phyloP scores from a whole-genome alignment of 2,329 filamentous ascomycete genomes.

The Fusarium anthophilum region DNA sequence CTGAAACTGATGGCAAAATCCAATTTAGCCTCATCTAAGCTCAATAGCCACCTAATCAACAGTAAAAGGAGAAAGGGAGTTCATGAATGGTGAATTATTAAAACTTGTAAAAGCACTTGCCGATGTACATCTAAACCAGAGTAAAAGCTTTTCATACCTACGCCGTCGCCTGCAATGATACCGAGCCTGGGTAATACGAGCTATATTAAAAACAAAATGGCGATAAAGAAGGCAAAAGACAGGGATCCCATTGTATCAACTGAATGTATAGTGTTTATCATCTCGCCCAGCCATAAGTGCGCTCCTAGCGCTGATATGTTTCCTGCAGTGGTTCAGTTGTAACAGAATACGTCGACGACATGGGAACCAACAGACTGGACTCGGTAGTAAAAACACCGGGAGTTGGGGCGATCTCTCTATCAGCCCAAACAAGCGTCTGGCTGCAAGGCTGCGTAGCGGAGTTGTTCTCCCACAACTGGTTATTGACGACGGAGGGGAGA shows the following conservation, averaged over 20 bases:
- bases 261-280: not conserved
- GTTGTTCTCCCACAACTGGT: slow-evolving; percentile 20
- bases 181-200: not conserved
- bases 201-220: slow-evolving; percentile 11
- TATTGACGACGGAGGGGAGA: slow-evolving; percentile 20
- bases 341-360: slow-evolving; percentile 28
- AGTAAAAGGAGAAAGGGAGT: not conserved
- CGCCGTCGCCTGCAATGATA: slow-evolving; percentile 34
- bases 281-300: slow-evolving; percentile 27
- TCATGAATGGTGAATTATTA: not conserved
- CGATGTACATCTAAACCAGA: slow-evolving; percentile 1
- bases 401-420: slow-evolving; percentile 21
- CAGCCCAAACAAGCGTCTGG: slow-evolving; percentile 45
- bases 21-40: not conserved
- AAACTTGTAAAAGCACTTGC: slow-evolving; percentile 10
- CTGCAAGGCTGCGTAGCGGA: slow-evolving; percentile 15
- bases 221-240: not conserved
- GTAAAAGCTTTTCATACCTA: slow-evolving; percentile 9
- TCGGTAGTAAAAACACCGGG: slow-evolving; percentile 6
- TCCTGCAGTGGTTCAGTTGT: slow-evolving; percentile 42
- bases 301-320: slow-evolving; percentile 36
- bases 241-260: not conserved
- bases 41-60: not conserved
- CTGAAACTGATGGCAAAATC: slow-evolving; percentile 22
- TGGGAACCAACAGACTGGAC: slow-evolving; percentile 5